Base-by-base conservation (phyloP, 306 rosid genomes). In the Vigna unguiculata region DNA sequence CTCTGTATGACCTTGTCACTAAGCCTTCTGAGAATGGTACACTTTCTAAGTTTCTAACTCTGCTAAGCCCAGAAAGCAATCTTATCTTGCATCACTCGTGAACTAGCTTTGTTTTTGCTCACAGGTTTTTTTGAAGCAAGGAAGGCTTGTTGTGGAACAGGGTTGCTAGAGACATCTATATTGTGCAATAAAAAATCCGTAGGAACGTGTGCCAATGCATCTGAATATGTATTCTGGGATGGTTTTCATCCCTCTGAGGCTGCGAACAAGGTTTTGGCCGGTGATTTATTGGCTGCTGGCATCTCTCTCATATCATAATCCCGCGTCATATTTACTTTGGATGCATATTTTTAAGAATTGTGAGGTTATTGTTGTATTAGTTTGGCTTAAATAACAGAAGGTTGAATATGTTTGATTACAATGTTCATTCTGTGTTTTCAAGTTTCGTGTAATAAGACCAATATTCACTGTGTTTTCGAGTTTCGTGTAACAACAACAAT, bases 201-300 rank as follows among this genome's bases (percentile, higher is more conserved):
- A 11, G 93, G 93, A 47, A 93, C 98, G 12, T 91, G 98, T 66
- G 86, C 83, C 1, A 93, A 93, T 86, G 98, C 98, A 65, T 69
- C 91, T n/a, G 79, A 81, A 34, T 91, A 91, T 72, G 93, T 93
- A 11, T 93, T 93, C 81, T 93, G 96, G 98, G 98, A 93, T 80
- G 86, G 89, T 66, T 83, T 91, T 86, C 96, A 93, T 83, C 96
- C 96, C n/a, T 77, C 98, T 1, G 96, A 91, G 20, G 95, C 96
- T 12, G 88, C 96, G 74, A 93, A 93, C 85, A 72, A 75, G 61
- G 14, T 87, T 80, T 63, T 93, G 58, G 87, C 97, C 0, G 71
- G 51, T 80, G 61, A 66, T 75, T 76, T 93, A 80, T 59, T 83
- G 0, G 1, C 1, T 46, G 57, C 83, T 75, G 97, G 97, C 72